Evolutionary conservation across 176 grass and related monocot species (phyloP).

Genomic region (Rhynchospora breviuscula): DNA sequence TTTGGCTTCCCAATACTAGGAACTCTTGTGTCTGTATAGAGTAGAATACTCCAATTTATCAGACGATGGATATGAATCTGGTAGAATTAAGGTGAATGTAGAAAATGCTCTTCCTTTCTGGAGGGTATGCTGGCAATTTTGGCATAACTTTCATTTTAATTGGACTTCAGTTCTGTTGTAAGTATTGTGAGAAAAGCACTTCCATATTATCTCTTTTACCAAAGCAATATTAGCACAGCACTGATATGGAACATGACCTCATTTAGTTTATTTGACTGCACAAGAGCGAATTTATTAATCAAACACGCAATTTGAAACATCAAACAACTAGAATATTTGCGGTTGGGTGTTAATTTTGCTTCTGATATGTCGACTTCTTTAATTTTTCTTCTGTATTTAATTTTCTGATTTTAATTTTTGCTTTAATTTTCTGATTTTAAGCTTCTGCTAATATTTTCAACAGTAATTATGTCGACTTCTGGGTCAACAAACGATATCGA

Average conservation of each 20-base stretch:
- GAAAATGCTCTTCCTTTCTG: neutral
- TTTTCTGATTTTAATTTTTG: too few species aligned
- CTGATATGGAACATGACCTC: neutral
- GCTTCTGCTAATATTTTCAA: too few species aligned
- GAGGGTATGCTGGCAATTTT: neutral
- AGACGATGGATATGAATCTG: constrained; percentile 23
- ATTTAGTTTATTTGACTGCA: too few species aligned
- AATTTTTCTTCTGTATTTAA: too few species aligned
- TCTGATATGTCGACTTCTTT: too few species aligned
- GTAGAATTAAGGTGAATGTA: constrained; percentile 12
- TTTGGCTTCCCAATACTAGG: constrained; percentile 81
- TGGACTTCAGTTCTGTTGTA: neutral
- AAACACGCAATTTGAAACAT: too few species aligned
- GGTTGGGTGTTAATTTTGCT: too few species aligned
- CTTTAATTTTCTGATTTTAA: too few species aligned
- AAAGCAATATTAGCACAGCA: neutral
- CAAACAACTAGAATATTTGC: too few species aligned
- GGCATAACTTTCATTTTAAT: neutral
- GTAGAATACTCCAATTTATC: constrained; percentile 13
- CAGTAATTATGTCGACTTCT: too few species aligned
- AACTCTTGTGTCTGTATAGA: constrained; percentile 83
- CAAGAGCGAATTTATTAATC: too few species aligned
- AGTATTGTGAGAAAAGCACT: neutral
- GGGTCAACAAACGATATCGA: too few species aligned
- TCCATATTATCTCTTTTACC: neutral